Percentiles rank a stretch among this genome's conserved stretches.
Evolutionary conservation across 169 alveolate species (phyloP).

Genomic region (Cryptosporidium xiaoi): DNA sequence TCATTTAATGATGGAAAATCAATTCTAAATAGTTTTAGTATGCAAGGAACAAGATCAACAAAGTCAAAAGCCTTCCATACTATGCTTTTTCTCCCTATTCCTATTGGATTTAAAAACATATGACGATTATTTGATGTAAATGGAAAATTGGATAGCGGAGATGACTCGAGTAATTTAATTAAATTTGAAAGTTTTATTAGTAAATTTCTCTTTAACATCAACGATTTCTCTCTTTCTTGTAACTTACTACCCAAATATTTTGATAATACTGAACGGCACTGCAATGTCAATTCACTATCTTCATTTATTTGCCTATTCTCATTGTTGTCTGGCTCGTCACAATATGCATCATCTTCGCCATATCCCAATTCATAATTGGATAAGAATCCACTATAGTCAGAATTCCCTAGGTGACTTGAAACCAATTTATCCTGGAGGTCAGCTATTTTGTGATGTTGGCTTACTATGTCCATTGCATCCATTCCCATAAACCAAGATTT

Average conservation of each 20-base stretch:
- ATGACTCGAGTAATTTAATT: slow-evolving; percentile 28
- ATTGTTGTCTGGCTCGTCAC: not conserved
- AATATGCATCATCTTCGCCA: slow-evolving; percentile 40
- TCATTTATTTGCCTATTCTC: slow-evolving; percentile 24
- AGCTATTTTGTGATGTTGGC: slow-evolving; percentile 51
- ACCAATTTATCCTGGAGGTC: slow-evolving; percentile 54
- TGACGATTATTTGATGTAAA: slow-evolving; percentile 29
- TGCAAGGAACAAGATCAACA: slow-evolving; percentile 44
- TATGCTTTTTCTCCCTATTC: slow-evolving; percentile 55
- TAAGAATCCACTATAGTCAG: not conserved
- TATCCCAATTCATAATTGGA: slow-evolving; percentile 2
- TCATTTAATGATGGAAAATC: slow-evolving; percentile 43
- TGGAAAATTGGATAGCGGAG: slow-evolving; percentile 63
- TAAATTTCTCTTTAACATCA: slow-evolving; percentile 32
- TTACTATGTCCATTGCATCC: slow-evolving; percentile 56
- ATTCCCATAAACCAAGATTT: slow-evolving; percentile 66
- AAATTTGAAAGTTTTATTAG: slow-evolving; percentile 25
- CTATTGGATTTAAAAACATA: slow-evolving; percentile 64
- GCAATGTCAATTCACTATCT: slow-evolving; percentile 25
- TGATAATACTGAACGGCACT: slow-evolving; percentile 31
- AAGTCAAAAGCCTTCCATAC: slow-evolving; percentile 66
- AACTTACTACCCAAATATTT: slow-evolving; percentile 26
- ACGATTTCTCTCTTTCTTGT: slow-evolving; percentile 24
- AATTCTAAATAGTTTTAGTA: slow-evolving; percentile 39
- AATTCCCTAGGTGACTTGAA: not conserved